These are phyloP conservation scores for Royoungia palumana DNA, from an alignment of 768 basidiomycete genomes.

Conservation along the genomic window DNA sequence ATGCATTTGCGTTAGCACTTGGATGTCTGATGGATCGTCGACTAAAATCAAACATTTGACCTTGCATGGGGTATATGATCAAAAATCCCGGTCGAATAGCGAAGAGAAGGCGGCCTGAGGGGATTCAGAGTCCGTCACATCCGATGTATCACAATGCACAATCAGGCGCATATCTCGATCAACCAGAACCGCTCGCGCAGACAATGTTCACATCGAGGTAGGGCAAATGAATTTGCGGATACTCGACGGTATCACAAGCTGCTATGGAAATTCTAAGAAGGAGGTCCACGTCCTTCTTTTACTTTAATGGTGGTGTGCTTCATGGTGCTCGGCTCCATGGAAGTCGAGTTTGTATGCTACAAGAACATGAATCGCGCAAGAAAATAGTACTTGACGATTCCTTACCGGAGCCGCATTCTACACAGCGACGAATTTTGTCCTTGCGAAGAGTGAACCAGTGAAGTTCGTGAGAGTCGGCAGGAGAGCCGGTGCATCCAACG, in stretches of 20 bases:
- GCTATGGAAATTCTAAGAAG: constrained; percentile 16
- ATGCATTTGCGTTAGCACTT: too few relatives aligned
- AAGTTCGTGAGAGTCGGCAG: constrained; percentile 93
- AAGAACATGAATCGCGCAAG: constrained; percentile 5
- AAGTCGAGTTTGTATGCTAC: constrained; percentile 74
- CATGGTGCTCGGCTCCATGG: constrained; percentile 55
- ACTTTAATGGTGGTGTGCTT: constrained; percentile 44
- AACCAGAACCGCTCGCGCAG: not conserved
- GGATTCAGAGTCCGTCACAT: not conserved
- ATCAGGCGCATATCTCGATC: too few relatives aligned
- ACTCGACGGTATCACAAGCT: constrained; percentile 10
- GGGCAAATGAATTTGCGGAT: not conserved
- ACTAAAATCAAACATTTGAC: too few relatives aligned
- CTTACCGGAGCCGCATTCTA: constrained; percentile 91
- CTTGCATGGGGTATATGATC: too few relatives aligned
- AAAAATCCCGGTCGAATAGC: too few relatives aligned
- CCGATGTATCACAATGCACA: not conserved
- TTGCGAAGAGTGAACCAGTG: constrained; percentile 74
- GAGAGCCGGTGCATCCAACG: constrained; percentile 92
- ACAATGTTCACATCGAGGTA: not conserved
- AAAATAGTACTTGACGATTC: constrained; percentile 7
- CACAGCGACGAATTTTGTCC: constrained; percentile 75
- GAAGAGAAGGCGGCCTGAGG: too few relatives aligned
- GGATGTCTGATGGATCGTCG: too few relatives aligned
- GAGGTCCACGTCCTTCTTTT: constrained; percentile 2